Evolutionary conservation across 257 asterid species (phyloP).

Genomic region (Nicotiana otophora): DNA sequence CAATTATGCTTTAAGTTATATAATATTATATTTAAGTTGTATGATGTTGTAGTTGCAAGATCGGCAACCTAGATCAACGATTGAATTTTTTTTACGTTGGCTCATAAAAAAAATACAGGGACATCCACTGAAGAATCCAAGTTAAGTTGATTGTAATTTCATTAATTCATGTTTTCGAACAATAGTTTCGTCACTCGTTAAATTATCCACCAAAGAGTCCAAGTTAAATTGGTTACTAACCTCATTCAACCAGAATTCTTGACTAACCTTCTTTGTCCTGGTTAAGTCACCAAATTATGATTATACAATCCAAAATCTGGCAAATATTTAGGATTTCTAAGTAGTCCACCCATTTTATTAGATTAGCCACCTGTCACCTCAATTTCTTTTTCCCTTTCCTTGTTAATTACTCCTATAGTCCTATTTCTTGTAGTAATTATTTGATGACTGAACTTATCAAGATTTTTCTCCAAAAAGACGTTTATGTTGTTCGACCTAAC

Average conservation of each 20-base stretch:
- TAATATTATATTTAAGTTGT: no score
- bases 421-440: background rate
- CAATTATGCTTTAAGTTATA: no score
- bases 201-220: no score
- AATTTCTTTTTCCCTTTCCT: background rate
- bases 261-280: background rate
- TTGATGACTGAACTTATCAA: background rate
- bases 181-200: no score
- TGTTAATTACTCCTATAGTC: background rate
- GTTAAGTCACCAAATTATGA: background rate
- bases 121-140: no score
- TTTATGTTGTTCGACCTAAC: background rate
- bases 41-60: no score
- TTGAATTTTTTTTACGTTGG: no score
- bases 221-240: no score
- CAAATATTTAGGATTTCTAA: background rate
- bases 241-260: background rate
- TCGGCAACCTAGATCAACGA: no score
- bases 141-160: no score
- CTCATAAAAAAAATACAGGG: no score
- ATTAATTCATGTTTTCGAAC: no score
- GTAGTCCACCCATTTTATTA: background rate
- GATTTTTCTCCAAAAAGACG: background rate
- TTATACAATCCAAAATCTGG: background rate
- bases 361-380: background rate